Base-by-base conservation (phyloP, 2,329 filamentous ascomycete species). In the Pyricularia grisea region DNA sequence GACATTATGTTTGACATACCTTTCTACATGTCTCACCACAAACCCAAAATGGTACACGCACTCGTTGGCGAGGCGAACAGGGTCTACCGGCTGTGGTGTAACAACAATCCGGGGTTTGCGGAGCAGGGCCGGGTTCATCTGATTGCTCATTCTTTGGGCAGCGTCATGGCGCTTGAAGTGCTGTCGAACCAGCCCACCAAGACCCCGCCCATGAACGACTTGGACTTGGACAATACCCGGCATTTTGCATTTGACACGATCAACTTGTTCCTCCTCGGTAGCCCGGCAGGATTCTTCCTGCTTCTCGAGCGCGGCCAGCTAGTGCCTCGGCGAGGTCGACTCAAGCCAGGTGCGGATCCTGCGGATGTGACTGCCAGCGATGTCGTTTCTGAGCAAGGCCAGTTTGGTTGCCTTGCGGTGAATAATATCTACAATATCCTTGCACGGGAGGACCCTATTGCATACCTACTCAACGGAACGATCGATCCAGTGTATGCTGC, bases 1-100 rank as follows among this genome's bases (percentile, higher is more conserved):
- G 95, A 99, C 77, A 93, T 99, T 74, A 97, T 99, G 93, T 90
- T 98, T 67, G 95, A 99, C 77, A 94, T 99, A 67, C 95, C 95
- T 0, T 98, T 97, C 77, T 99, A 98, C 80, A 90, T 99, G 80
- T 98, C 94, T 0, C 92, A 96, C 70, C 94, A 98, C 79, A 97
- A 98, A 75, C 87, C 90, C 4, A 97, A 93, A 78, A 98, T 99
- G 94, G 91, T 97, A 67, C 86, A 90, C 63, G 94, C 95, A 0
- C 89, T 97, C 66, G 90, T 97, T 60, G 86, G 86, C 70, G 95
- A 99, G 80, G 94, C 95, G 9, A 99, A 99, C 75, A 88, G 94
- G 5, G 92, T 99, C n/a, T 98, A 97, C 77, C 88, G 92, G 23
- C 84, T 98, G 1, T 99, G 95, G 95, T 97, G 94, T 75, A 85